A percentile compares a stretch with the other conserved stretches of the same genome.
These are phyloP conservation scores for Lagenaria siceraria DNA, from an alignment of 306 rosid species.

Conservation along the genomic window DNA sequence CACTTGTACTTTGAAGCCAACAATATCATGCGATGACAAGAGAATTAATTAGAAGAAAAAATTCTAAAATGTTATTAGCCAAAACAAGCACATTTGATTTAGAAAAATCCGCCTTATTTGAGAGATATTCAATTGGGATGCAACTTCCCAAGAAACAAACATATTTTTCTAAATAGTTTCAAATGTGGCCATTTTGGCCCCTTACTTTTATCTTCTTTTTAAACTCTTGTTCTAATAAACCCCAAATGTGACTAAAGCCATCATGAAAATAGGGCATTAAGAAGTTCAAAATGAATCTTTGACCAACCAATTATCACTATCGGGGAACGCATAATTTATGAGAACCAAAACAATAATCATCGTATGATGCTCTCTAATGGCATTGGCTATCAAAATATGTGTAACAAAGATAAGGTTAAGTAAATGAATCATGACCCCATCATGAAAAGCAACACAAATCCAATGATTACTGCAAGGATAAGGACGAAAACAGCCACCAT, in stretches of 20 bases:
- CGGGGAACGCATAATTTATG: background rate
- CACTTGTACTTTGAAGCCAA: background rate
- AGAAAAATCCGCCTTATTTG: too few species aligned
- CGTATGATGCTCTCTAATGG: background rate
- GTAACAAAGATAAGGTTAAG: background rate
- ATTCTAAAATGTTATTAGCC: too few species aligned
- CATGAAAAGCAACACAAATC: slow-evolving; percentile 27
- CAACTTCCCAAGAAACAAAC: too few species aligned
- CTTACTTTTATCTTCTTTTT: too few species aligned
- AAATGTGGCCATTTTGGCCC: too few species aligned
- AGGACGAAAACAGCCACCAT: slow-evolving; percentile 36
- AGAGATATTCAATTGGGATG: too few species aligned
- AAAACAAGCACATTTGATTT: too few species aligned
- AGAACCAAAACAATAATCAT: background rate
- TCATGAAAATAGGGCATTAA: background rate
- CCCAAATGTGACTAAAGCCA: background rate
- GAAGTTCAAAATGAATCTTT: background rate
- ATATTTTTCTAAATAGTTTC: too few species aligned
- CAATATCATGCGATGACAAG: too few species aligned
- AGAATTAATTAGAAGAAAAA: too few species aligned
- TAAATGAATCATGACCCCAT: background rate
- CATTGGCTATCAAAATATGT: background rate
- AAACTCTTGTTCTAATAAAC: too few species aligned
- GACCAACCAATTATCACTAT: background rate
- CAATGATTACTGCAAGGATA: slow-evolving; percentile 39